Evolutionary conservation across 768 basidiomycete species (phyloP), one percentile per base, ranked within the genome.

Genomic region (Candolleomyces eurysporus): DNA sequence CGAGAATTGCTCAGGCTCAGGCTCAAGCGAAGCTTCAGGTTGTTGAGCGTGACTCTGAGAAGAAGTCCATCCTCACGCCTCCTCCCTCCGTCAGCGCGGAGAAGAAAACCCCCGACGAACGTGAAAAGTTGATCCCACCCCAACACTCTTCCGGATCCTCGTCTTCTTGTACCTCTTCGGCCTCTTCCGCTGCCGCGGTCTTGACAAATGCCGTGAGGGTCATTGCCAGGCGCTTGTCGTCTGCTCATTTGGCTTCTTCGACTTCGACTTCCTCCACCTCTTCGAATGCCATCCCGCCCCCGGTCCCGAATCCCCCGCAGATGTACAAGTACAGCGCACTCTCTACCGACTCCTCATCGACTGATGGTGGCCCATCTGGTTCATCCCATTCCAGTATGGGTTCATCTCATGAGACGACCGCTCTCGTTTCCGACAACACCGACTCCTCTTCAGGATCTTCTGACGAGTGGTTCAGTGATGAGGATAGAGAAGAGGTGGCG

Each of bases 401-500:
- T 49, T 21, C 62, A 19, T 63, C 73, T 22, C 87, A 88, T 2
- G 88, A 88, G 55, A 76, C 86, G 67, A 84, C 80, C 60, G 88
- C 85, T 30, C 73, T 88, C 50, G 81, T 82, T n/a, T 61, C 61
- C 21, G 86, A 88, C 62, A 85, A 88, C 64, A 82, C 79, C 21
- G 83, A 81, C 30, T 87, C 85, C 13, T 85, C 82, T 45, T 87
- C 83, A 4, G 78, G 79, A 30, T 82, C 82, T 52, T 83, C 82
- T 60, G 66, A 61, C 43, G 82, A 79, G 9, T 82, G 79, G 79
- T 73, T 75, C 58, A 82, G 80, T 61, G 79, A 78, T 46, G 82
- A 81, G 61, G 83, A 84, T 21, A 84, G 85, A 61, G 79, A 79
- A 16, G 84, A 84, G 50, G 71, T 69, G 30, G 74, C 78, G 5